A percentile compares a stretch with the other conserved stretches of the same genome.
phyloP scores from a whole-genome alignment of 805 yeast genomes.

The Barnettozyma wickerhamii region DNA sequence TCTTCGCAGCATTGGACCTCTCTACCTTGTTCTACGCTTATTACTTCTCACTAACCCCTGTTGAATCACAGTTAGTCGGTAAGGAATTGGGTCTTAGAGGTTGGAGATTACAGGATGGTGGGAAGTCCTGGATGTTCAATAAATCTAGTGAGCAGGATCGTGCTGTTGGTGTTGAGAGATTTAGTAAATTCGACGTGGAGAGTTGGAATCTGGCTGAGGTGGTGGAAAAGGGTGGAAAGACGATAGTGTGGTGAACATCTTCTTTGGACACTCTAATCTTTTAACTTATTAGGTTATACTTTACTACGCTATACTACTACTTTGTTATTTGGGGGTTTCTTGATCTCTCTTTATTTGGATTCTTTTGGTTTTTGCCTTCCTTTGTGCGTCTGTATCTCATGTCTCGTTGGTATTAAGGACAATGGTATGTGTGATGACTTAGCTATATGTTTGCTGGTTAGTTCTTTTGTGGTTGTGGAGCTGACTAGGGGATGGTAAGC shows the following conservation, averaged over 20 bases:
- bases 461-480: too few relatives aligned
- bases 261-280: not conserved
- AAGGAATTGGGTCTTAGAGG: slow-evolving; percentile 71
- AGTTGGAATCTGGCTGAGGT: slow-evolving; percentile 19
- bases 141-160: not conserved
- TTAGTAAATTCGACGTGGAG: slow-evolving; percentile 22
- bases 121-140: slow-evolving; percentile 7
- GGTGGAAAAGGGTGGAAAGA: slow-evolving; percentile 3
- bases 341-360: too few relatives aligned
- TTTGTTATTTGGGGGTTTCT: too few relatives aligned
- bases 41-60: slow-evolving; percentile 70
- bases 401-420: too few relatives aligned
- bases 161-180: slow-evolving; percentile 2
- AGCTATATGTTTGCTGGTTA: too few relatives aligned
- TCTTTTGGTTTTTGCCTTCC: not conserved
- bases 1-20: slow-evolving; percentile 11
- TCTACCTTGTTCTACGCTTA: slow-evolving; percentile 71
- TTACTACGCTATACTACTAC: not conserved
- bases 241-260: not conserved
- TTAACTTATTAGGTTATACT: not conserved
- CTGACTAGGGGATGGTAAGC: too few relatives aligned
- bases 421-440: too few relatives aligned
- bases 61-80: slow-evolving; percentile 70
- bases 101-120: slow-evolving; percentile 47
- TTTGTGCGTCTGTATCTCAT: too few relatives aligned